phyloP scores from a whole-genome alignment of 805 yeast species.

The Yueomyces sinensis region DNA sequence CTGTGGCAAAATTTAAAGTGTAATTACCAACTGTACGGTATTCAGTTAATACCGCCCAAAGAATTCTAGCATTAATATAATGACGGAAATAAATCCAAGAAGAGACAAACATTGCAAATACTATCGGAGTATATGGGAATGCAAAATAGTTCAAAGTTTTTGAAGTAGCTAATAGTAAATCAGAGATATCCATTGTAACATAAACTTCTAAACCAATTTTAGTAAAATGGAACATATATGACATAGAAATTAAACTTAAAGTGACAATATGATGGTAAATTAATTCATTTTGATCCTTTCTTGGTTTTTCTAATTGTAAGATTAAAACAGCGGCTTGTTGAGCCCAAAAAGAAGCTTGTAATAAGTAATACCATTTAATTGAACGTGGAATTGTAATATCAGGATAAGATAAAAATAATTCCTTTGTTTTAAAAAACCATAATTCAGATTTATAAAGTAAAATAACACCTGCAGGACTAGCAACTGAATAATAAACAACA shows the following conservation, averaged over 20 bases:
- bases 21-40: conserved; percentile 76
- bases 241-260: conserved; percentile 68
- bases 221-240: conserved; percentile 90
- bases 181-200: conserved; percentile 93
- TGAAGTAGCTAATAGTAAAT: conserved; percentile 71
- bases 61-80: conserved; percentile 62
- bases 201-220: conserved; percentile 89
- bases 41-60: conserved; percentile 79
- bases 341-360: conserved; percentile 96
- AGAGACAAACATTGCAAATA: conserved; percentile 52
- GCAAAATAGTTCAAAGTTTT: conserved; percentile 82
- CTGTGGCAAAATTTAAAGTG: conserved; percentile 69
- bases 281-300: conserved; percentile 86
- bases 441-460: conserved; percentile 75
- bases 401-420: conserved; percentile 73
- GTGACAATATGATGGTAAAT: conserved; percentile 91
- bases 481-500: conserved; percentile 60
- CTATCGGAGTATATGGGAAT: conserved; percentile 45
- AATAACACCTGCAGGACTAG: conserved; percentile 81
- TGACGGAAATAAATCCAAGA: conserved; percentile 89
- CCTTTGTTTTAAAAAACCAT: conserved; percentile 80
- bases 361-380: conserved; percentile 72
- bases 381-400: conserved; percentile 57
- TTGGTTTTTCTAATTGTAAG: conserved; percentile 83
- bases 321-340: conserved; percentile 81